Evolutionary conservation across 352 stramenopile genomes (phyloP).

Genomic region (Phytophthora tubulina): DNA sequence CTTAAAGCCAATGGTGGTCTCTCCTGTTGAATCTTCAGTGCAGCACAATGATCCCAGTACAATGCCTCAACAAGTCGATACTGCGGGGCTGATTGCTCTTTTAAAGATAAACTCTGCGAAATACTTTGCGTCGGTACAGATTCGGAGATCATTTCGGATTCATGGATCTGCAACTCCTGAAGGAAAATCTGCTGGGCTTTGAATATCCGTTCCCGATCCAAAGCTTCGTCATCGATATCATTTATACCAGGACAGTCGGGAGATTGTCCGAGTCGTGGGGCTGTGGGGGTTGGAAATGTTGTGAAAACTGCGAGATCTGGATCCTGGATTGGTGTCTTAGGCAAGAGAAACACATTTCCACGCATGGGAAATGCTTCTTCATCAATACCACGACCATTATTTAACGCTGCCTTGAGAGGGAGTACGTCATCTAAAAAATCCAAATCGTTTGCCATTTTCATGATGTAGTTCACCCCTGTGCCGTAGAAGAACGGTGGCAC

Average conservation of each 20-base stretch:
- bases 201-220: slow-evolving; percentile 62
- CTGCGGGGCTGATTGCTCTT: slow-evolving; percentile 2
- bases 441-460: slow-evolving; percentile 78
- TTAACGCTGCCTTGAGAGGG: slow-evolving; percentile 60
- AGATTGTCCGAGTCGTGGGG: slow-evolving; percentile 32
- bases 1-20: slow-evolving; percentile 56
- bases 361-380: slow-evolving; percentile 61
- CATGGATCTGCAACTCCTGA: slow-evolving; percentile 74
- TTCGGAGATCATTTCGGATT: slow-evolving; percentile 44
- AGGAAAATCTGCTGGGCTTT: slow-evolving; percentile 64
- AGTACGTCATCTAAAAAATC: slow-evolving; percentile 72
- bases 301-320: slow-evolving; percentile 62
- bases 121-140: background rate
- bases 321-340: slow-evolving; percentile 70
- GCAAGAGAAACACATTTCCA: slow-evolving; percentile 80
- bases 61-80: slow-evolving; percentile 67
- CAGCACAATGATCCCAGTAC: slow-evolving; percentile 88
- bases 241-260: slow-evolving; percentile 18
- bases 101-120: background rate
- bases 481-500: slow-evolving; percentile 73
- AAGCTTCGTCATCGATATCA: slow-evolving; percentile 41
- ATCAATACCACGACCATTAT: slow-evolving; percentile 42
- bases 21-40: slow-evolving; percentile 66
- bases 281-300: slow-evolving; percentile 32
- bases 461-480: slow-evolving; percentile 73